Evolutionary conservation across 2,329 filamentous ascomycete species (phyloP), one percentile per base, ranked within the genome.

Genomic region (Helminthosporium solani): DNA sequence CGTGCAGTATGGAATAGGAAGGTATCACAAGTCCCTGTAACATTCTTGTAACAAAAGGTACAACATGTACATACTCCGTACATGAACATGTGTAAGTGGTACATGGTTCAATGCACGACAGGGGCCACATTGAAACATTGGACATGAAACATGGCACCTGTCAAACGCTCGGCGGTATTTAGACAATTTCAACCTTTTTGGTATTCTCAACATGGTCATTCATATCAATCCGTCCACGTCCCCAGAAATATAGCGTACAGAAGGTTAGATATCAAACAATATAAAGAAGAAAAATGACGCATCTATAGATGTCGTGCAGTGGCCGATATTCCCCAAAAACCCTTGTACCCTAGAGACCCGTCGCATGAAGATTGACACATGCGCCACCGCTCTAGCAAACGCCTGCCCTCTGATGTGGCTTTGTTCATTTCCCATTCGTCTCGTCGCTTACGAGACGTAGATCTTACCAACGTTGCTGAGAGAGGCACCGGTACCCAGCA

Each of bases 201-300:
- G 28, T 31, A 31, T 31, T 31, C 12, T 5, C 7, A 6, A 31
- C 12, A 35, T 33, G n/a, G n/a, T n/a, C n/a, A 46, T 25, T 37
- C 33, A 33, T 41, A 40, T 41, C 46, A 48, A 48, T 34, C 44
- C 44, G 21, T 23, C 30, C 23, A 25, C 25, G 20, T n/a, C 41
- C 46, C 41, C 33, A 33, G 14, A 31, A 43, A 37, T 25, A 43
- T 44, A 36, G 30, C 34, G 35, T 36, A 23, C 33, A 44, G 46
- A 48, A 46, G 25, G 36, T 40, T 44, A 48, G 38, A 48, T 33
- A 44, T 15, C 40, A 48, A 21, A 48, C 45, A 44, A 42, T 44
- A 48, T 6, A 21, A 28, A 30, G 19, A 23, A 37, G 30, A 31
- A 23, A 37, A n/a, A n/a, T n/a, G n/a, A 30, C 45, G 21, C 39